Evolutionary conservation across 805 yeast genomes (phyloP), one percentile per base, ranked within the genome.

Genomic region (Starmera dryadoides): DNA sequence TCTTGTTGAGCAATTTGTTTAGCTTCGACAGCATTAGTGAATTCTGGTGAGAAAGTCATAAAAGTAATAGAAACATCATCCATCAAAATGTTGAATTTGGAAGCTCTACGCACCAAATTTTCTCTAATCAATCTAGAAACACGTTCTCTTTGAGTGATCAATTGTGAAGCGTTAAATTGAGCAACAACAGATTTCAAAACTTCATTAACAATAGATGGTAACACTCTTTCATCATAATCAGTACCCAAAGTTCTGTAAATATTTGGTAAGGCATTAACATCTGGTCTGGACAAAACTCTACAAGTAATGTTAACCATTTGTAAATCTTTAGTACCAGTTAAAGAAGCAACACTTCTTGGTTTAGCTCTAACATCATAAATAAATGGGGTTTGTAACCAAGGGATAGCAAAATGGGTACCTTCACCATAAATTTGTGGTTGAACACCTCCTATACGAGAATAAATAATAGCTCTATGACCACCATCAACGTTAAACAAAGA

Each of bases 241-340:
- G 71, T 73, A 38, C 98, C 98, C 50, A 93, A 70, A 2, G 98
- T 93, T 58, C 98, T 80, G 68, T 77, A 93, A 48, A 93, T 86
- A 11, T 71, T 72, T 20, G 98, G 96, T 49, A 93, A 71, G 38
- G 87, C 78, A 38, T 64, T 62, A 22, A 87, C 73, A 41, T 84
- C 82, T 1, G 98, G 98, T 60, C 89, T 81, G 40, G 94, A 83
- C 52, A 93, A 75, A 20, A 93, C 98, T 69, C 98, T 82, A 64
- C 98, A 93, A n/a, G 98, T 91, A 58, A 93, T 91, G 63, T 88
- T 93, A 36, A 93, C 98, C 98, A 93, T 93, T 69, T 93, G 98
- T 59, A 93, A 74, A 66, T 93, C 98, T 68, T 93, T 93, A 18
- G 98, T 93, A 49, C 98, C 98, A 1, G 98, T 93, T 55, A 94